These are phyloP conservation scores for Fusarium sp. DNA, from an alignment of 2,329 filamentous ascomycete genomes.

Conservation along the genomic window DNA sequence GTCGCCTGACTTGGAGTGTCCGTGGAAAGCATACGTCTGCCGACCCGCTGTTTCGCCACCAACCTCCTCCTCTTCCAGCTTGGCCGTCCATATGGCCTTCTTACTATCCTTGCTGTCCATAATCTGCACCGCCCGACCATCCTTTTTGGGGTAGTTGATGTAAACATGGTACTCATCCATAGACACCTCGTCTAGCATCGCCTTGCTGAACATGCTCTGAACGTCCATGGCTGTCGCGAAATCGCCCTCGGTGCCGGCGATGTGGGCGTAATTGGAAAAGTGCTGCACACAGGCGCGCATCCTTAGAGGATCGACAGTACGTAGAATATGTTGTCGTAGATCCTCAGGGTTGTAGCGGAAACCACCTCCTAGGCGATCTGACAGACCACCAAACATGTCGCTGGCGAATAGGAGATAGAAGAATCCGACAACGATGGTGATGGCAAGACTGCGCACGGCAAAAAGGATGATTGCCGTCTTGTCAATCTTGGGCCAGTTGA, in stretches of 20 bases:
- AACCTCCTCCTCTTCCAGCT: constrained; percentile 81
- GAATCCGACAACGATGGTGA: constrained; percentile 80
- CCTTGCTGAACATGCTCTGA: constrained; percentile 78
- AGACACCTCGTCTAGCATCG: constrained; percentile 79
- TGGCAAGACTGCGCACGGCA: constrained; percentile 78
- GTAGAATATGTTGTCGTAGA: constrained; percentile 80
- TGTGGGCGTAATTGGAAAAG: constrained; percentile 86
- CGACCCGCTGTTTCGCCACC: constrained; percentile 72
- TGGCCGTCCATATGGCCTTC: constrained; percentile 79
- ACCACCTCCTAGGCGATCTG: constrained; percentile 72
- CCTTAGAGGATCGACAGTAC: constrained; percentile 75
- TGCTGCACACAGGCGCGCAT: constrained; percentile 81
- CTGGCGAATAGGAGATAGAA: constrained; percentile 89
- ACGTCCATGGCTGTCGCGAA: constrained; percentile 88
- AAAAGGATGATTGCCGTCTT: constrained; percentile 67
- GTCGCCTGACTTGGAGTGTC: constrained; percentile 87
- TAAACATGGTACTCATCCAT: constrained; percentile 89
- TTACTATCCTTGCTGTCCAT: constrained; percentile 71
- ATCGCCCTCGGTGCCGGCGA: constrained; percentile 95
- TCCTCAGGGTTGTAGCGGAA: constrained; percentile 84
- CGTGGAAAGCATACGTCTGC: constrained; percentile 87
- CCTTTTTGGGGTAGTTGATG: constrained; percentile 86
- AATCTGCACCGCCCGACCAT: constrained; percentile 85
- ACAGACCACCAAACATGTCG: constrained; percentile 80
- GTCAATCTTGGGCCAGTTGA: constrained; percentile 54